Evolutionary conservation across 2,329 filamentous ascomycete species (phyloP).

Genomic region (Xylariaceae sp.): DNA sequence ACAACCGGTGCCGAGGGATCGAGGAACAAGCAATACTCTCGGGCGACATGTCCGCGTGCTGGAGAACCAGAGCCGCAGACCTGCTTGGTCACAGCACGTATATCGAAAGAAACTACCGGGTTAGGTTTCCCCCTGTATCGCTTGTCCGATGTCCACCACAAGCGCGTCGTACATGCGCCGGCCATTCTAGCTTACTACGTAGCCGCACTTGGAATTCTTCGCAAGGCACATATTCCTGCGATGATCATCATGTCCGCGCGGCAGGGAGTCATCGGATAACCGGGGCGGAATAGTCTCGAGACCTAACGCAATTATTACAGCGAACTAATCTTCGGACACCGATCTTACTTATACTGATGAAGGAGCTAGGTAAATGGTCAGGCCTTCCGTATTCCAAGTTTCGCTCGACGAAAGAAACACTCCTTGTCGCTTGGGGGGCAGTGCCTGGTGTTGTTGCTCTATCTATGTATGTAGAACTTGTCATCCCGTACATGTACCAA

Average conservation of each 20-base stretch:
- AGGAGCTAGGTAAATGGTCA: neutral
- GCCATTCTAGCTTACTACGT: neutral
- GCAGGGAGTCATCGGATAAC: conserved; percentile 3
- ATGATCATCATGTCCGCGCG: neutral
- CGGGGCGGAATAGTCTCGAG: conserved; percentile 2
- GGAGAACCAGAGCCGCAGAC: neutral
- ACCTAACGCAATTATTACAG: conserved; percentile 4
- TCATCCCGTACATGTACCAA: too few relatives aligned
- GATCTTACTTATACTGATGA: neutral
- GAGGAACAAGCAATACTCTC: neutral
- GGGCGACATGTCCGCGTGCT: neutral
- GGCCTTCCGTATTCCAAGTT: conserved; percentile 8
- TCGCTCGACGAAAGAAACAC: conserved; percentile 16
- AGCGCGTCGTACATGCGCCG: neutral
- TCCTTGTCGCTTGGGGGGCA: conserved; percentile 5
- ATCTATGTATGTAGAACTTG: too few relatives aligned
- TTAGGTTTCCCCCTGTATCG: neutral
- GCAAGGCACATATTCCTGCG: neutral
- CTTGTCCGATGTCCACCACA: neutral
- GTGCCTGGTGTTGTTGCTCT: conserved; percentile 3
- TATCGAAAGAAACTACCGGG: neutral
- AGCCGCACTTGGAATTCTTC: neutral
- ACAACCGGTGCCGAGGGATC: neutral
- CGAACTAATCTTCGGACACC: conserved; percentile 12
- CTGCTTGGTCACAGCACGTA: neutral